phyloP scores from a whole-genome alignment of 2,329 filamentous ascomycete species.

The Curvularia lunata region DNA sequence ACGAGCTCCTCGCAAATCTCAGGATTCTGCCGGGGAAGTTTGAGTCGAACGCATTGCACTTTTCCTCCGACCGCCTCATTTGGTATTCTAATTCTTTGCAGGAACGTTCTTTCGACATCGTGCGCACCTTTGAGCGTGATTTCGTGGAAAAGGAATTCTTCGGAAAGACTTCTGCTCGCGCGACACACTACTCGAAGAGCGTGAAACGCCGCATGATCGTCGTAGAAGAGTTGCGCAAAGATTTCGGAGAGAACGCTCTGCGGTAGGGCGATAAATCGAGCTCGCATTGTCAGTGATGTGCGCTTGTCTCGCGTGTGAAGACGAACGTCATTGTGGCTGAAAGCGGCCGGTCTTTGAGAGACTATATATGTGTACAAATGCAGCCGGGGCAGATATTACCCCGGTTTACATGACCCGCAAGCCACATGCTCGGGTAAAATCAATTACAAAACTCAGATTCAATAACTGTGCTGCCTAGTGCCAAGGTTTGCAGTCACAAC shows the following conservation, averaged over 20 bases:
- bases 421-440: background rate
- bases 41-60: background rate
- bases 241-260: background rate
- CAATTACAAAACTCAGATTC: background rate
- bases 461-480: background rate
- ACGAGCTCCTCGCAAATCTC: background rate
- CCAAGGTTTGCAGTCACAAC: background rate
- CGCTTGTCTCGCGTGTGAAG: background rate
- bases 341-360: background rate
- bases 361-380: background rate
- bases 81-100: background rate
- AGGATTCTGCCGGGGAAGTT: background rate
- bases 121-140: background rate
- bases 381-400: background rate
- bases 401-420: background rate
- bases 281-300: background rate
- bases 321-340: background rate
- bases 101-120: background rate
- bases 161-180: background rate
- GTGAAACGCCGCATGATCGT: background rate
- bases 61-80: background rate
- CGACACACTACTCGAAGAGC: background rate
- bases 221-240: background rate
- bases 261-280: background rate
- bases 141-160: background rate